Percentiles rank a stretch among this genome's conserved stretches.
phyloP scores from a whole-genome alignment of 352 stramenopile genomes.

The Globisporangium cederbergense region DNA sequence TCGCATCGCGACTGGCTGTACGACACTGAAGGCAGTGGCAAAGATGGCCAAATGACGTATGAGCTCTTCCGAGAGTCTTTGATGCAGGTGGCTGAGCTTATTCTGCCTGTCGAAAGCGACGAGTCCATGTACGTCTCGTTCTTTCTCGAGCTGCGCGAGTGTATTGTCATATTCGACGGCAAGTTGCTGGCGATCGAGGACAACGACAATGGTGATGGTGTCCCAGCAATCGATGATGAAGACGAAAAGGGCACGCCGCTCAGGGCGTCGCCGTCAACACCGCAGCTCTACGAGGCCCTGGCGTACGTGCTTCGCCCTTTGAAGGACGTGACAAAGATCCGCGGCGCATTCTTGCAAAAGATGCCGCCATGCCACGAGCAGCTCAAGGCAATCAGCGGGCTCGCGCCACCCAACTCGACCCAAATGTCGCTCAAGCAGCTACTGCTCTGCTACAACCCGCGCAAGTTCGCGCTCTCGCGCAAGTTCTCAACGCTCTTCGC shows the following conservation, averaged over 20 bases:
- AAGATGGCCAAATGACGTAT: slow-evolving; percentile 22
- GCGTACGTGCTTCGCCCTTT: slow-evolving; percentile 30
- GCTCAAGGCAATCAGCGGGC: slow-evolving; percentile 38
- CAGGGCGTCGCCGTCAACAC: slow-evolving; percentile 3
- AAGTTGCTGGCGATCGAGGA: background rate
- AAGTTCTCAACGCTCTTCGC: slow-evolving; percentile 47
- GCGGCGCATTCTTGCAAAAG: slow-evolving; percentile 50
- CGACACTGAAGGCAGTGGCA: slow-evolving; percentile 33
- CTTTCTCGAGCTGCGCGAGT: slow-evolving; percentile 55
- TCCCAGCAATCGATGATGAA: background rate
- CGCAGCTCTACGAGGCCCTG: slow-evolving; percentile 13
- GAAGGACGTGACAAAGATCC: slow-evolving; percentile 49
- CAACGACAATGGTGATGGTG: background rate
- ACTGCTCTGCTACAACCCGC: slow-evolving; percentile 64
- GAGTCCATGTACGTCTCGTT: slow-evolving; percentile 40
- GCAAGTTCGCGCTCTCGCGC: slow-evolving; percentile 66
- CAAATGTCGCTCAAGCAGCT: slow-evolving; percentile 77
- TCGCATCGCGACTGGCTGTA: slow-evolving; percentile 70
- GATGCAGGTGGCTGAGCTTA: slow-evolving; percentile 56
- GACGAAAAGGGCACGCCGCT: slow-evolving; percentile 2
- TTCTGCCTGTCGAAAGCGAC: slow-evolving; percentile 59
- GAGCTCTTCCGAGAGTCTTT: slow-evolving; percentile 59
- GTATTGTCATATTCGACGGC: slow-evolving; percentile 23
- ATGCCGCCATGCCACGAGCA: slow-evolving; percentile 43
- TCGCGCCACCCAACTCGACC: slow-evolving; percentile 42